Conservation (phyloP, 2,329 filamentous ascomycete genomes). For the Microsporum canis region DNA sequence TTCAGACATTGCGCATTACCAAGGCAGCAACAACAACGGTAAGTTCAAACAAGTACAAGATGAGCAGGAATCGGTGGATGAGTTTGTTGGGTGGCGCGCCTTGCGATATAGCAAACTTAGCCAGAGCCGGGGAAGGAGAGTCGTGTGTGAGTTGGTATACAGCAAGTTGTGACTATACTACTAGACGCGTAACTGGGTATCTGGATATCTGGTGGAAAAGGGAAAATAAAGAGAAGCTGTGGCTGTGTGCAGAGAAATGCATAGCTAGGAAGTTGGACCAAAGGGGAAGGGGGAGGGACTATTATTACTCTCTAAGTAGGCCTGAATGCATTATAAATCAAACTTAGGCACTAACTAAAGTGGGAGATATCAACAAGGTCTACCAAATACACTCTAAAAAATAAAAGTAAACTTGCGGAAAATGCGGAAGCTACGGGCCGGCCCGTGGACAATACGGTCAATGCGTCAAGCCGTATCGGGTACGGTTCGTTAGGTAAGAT, state of each 20-base stretch:
- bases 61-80: background rate
- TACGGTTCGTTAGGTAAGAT: too few relatives aligned
- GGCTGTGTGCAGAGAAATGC: background rate
- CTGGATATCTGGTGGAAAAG: background rate
- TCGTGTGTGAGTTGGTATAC: background rate
- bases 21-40: background rate
- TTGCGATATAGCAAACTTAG: background rate
- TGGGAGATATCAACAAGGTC: background rate
- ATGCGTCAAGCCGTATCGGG: too few relatives aligned
- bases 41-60: background rate
- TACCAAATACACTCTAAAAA: background rate
- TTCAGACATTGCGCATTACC: background rate
- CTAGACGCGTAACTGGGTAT: background rate
- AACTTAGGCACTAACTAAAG: background rate
- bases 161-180: background rate
- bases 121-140: background rate
- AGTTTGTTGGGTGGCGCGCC: background rate
- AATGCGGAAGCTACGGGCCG: too few relatives aligned
- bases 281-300: background rate
- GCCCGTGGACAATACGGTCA: too few relatives aligned
- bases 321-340: background rate
- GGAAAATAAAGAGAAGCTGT: background rate
- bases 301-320: background rate
- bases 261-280: background rate
- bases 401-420: too few relatives aligned